Percentiles rank a stretch among this genome's conserved stretches.
phyloP scores from a whole-genome alignment of 2,329 filamentous ascomycete species.

The Epichloe gansuensis region DNA sequence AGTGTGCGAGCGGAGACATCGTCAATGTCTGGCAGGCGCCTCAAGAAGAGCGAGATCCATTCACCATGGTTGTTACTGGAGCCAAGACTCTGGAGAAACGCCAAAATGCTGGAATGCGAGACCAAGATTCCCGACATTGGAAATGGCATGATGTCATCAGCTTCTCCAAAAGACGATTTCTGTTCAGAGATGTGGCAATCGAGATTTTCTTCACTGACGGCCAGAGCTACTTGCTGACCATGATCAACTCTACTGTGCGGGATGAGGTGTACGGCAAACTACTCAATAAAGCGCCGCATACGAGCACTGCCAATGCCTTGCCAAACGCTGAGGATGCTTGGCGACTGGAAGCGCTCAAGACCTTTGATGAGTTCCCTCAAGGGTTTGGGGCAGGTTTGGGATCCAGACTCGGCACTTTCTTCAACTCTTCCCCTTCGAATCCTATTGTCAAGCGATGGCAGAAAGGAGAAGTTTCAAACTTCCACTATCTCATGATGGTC shows the following conservation, averaged over 20 bases:
- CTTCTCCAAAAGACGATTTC: constrained; percentile 85
- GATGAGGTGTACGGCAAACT: constrained; percentile 75
- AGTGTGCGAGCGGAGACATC: constrained; percentile 88
- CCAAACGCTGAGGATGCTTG: constrained; percentile 78
- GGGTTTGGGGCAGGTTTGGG: constrained; percentile 68
- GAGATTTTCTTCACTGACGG: constrained; percentile 97
- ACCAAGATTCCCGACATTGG: constrained; percentile 83
- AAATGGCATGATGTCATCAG: constrained; percentile 90
- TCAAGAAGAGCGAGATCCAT: constrained; percentile 82
- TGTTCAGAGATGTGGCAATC: constrained; percentile 92
- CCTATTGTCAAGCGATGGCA: constrained; percentile 84
- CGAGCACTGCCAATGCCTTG: constrained; percentile 53
- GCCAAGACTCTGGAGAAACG: constrained; percentile 48
- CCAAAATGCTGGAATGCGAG: constrained; percentile 38
- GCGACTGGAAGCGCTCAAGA: constrained; percentile 75
- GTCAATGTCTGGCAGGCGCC: constrained; percentile 94
- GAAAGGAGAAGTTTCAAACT: constrained; percentile 91
- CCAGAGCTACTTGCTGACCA: constrained; percentile 83
- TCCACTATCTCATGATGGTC: constrained; percentile 96
- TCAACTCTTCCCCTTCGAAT: constrained; percentile 70
- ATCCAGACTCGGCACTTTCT: constrained; percentile 83
- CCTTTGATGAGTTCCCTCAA: constrained; percentile 45
- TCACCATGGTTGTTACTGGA: constrained; percentile 80
- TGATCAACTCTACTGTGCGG: constrained; percentile 57
- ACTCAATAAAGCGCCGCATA: constrained; percentile 66